Base-by-base conservation (phyloP, 208 protist species). In the Leptomonas pyrrhocoris region DNA sequence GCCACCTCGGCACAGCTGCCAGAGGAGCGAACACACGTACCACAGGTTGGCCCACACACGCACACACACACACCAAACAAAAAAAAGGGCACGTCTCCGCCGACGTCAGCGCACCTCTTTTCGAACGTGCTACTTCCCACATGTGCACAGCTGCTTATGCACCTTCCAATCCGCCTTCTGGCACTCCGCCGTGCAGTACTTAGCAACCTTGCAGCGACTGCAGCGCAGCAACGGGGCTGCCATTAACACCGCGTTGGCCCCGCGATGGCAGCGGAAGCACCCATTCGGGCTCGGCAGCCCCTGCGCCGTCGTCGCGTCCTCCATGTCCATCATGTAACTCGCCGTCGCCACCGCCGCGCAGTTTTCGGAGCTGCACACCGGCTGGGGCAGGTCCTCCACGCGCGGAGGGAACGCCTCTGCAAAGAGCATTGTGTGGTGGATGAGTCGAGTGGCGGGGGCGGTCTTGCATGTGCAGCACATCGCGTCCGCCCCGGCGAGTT, bases 371-470 rank as follows among this genome's bases (percentile, higher is more conserved):
- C 45, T 77, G 68, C 85, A 90, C 34, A 90, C 63, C 30, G 60
- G 81, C 54, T 79, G 71, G 11, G 81, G 81, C 45, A 85, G 30
- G 60, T 90, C 85, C 73, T 90, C 81, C 15, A 90, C 72, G 0
- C 81, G 72, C 0, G 85, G 81, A 0, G 85, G 81, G 57, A 81
- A 77, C 45, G 59, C 30, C 38, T 79, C 54, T 19, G 53, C 65
- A 49, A 90, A 90, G 30, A 85, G 68, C 73, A 90, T 81, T 34
- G 81, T 74, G 73, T 90, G 81, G 60, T 90, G 85, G 25, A 87
- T 43, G n/a, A 90, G 83, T 13, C 68, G 79, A 15, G 67, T 77
- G 18, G 83, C 83, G 2, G 77, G 51, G 9, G 30, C 56, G 18
- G 57, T 73, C 67, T 80, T 77, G 73, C 85, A 90, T 19, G 42